phyloP scores from a whole-genome alignment of 1,139 yeast species.

The Cylindricascospora bacillispora region DNA sequence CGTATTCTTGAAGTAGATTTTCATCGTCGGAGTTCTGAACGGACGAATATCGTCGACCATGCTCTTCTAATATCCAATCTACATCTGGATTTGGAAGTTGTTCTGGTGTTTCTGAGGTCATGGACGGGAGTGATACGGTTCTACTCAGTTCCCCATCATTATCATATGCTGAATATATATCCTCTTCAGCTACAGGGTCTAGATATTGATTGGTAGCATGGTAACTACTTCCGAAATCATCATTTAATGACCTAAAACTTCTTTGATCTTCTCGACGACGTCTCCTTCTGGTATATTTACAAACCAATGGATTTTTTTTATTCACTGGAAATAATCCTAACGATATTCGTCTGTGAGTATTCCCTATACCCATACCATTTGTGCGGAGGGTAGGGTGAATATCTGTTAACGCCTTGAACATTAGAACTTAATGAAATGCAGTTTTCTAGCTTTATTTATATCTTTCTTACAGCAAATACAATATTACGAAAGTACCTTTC shows the following conservation, averaged over 20 bases:
- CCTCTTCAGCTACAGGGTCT: conserved; percentile 30
- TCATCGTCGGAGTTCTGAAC: conserved; percentile 20
- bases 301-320: conserved; percentile 52
- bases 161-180: conserved; percentile 24
- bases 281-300: conserved; percentile 32
- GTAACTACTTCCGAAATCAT: conserved; percentile 24
- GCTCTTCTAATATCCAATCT: conserved; percentile 59
- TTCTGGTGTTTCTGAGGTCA: conserved; percentile 38
- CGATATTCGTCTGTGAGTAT: conserved; percentile 33
- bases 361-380: conserved; percentile 30
- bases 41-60: conserved; percentile 43
- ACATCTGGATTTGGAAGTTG: conserved; percentile 36
- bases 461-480: too few relatives aligned
- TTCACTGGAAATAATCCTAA: conserved; percentile 58
- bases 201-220: conserved; percentile 23
- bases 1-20: conserved; percentile 8
- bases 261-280: conserved; percentile 39
- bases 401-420: conserved; percentile 23
- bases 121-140: conserved; percentile 48
- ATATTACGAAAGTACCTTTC: too few relatives aligned
- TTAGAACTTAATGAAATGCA: too few relatives aligned
- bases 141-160: conserved; percentile 32
- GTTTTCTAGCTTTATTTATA: too few relatives aligned
- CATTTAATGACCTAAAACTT: conserved; percentile 42
- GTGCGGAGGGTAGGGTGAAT: conserved; percentile 28